Evolutionary conservation across 148 eudicot species (phyloP).

Genomic region (Rhododendron mucronatum): DNA sequence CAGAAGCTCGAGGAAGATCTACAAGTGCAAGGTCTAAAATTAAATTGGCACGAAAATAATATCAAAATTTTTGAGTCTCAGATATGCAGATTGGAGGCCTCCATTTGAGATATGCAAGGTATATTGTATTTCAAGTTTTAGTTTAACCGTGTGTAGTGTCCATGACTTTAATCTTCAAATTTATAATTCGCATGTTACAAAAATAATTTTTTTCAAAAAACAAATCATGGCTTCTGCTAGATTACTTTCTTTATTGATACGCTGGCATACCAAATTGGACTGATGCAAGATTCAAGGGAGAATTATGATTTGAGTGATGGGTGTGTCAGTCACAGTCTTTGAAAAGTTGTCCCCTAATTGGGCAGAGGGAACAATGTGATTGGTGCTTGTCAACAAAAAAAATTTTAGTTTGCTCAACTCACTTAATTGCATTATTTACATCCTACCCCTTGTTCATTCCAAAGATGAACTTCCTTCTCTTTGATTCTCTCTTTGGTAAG

Average conservation of each 20-base stretch:
- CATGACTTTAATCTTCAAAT: too few species aligned
- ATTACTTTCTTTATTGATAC: neutral
- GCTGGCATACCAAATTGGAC: neutral
- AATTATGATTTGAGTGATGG: too few species aligned
- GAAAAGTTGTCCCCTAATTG: too few species aligned
- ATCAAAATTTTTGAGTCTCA: slow-evolving; percentile 39
- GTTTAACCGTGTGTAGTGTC: too few species aligned
- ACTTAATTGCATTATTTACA: neutral
- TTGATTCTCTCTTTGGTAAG: neutral
- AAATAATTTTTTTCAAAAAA: neutral
- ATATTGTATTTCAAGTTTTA: neutral
- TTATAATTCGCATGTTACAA: too few species aligned
- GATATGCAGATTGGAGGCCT: slow-evolving; percentile 49
- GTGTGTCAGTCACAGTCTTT: too few species aligned
- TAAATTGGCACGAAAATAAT: slow-evolving; percentile 68
- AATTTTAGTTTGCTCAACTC: neutral
- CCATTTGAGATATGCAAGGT: slow-evolving; percentile 77
- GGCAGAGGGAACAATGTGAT: neutral
- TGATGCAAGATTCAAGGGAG: neutral
- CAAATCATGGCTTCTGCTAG: neutral
- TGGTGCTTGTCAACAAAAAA: neutral
- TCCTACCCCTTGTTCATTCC: neutral
- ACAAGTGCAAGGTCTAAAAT: slow-evolving; percentile 42
- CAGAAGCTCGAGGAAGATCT: slow-evolving; percentile 73
- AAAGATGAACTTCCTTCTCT: neutral